These are phyloP conservation scores for Trichophyton schoenleinii DNA, from an alignment of 2,329 filamentous ascomycete genomes.

Conservation along the genomic window DNA sequence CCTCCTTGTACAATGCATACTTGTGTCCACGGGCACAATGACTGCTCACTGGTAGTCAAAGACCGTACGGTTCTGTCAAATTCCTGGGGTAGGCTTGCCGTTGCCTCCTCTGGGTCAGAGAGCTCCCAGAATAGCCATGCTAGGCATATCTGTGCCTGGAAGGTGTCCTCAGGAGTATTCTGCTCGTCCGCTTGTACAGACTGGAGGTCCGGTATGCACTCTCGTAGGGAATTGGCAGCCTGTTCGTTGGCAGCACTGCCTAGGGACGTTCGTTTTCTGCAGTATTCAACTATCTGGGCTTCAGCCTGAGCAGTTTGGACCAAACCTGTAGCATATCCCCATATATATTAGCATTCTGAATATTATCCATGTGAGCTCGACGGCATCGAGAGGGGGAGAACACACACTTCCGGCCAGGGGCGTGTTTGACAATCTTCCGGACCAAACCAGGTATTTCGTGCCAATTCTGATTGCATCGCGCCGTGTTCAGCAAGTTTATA, in stretches of 20 bases:
- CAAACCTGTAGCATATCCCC: constrained; percentile 41
- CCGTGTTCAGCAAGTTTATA: constrained; percentile 67
- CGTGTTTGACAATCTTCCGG: constrained; percentile 89
- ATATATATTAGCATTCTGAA: not conserved
- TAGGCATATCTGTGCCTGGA: constrained; percentile 71
- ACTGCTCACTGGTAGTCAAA: constrained; percentile 40
- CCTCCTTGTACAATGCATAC: constrained; percentile 68
- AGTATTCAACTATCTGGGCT: constrained; percentile 48
- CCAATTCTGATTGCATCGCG: constrained; percentile 82
- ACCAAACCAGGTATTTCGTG: constrained; percentile 73
- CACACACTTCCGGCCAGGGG: constrained; percentile 68
- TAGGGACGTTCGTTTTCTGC: constrained; percentile 21
- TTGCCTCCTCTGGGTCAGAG: constrained; percentile 53
- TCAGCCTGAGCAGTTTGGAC: constrained; percentile 58
- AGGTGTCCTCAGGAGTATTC: constrained; percentile 41
- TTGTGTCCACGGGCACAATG: constrained; percentile 60
- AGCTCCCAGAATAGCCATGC: constrained; percentile 75
- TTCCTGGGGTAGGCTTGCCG: constrained; percentile 50
- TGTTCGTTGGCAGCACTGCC: constrained; percentile 21
- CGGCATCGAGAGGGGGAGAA: not conserved
- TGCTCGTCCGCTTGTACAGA: constrained; percentile 48
- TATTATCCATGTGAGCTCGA: not conserved
- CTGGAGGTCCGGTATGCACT: constrained; percentile 30
- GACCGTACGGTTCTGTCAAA: constrained; percentile 45
- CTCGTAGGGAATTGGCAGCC: constrained; percentile 23